These are phyloP conservation scores for Neurospora africana DNA, from an alignment of 495 filamentous ascomycete species.

Conservation along the genomic window DNA sequence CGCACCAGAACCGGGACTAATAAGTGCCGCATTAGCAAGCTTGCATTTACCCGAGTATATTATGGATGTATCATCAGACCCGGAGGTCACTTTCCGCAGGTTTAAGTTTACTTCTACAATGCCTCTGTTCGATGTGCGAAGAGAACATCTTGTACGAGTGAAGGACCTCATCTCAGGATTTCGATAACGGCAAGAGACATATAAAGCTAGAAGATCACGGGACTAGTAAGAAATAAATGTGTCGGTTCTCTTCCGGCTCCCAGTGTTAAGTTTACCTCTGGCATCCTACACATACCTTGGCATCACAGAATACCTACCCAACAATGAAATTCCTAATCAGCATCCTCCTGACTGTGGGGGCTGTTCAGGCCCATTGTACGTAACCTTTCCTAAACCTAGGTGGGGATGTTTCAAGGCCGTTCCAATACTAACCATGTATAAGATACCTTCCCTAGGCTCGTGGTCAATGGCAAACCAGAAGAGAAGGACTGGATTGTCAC, in stretches of 20 bases:
- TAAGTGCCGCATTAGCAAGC: not conserved
- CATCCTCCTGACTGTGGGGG: slow-evolving; percentile 18
- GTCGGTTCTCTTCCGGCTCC: no score
- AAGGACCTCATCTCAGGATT: not conserved
- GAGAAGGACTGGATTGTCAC: slow-evolving; percentile 33
- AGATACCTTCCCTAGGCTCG: slow-evolving; percentile 33
- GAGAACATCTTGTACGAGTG: not conserved
- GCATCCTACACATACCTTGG: not conserved
- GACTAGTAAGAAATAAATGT: not conserved
- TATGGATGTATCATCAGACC: not conserved
- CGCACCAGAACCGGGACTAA: not conserved
- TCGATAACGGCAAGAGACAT: not conserved
- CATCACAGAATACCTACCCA: not conserved
- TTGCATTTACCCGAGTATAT: not conserved
- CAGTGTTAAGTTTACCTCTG: not conserved
- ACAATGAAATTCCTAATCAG: slow-evolving; percentile 19
- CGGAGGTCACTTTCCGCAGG: not conserved
- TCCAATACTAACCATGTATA: not conserved
- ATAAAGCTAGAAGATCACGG: not conserved
- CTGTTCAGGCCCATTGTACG: slow-evolving; percentile 27
- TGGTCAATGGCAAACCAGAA: slow-evolving; percentile 29
- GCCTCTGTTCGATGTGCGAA: not conserved
- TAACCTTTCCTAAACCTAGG: not conserved
- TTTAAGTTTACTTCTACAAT: not conserved
- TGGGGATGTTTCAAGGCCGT: not conserved